Evolutionary conservation across 176 grass and related monocot species (phyloP), one percentile per base, ranked within the genome.

Genomic region (Phoenix roebelenii): DNA sequence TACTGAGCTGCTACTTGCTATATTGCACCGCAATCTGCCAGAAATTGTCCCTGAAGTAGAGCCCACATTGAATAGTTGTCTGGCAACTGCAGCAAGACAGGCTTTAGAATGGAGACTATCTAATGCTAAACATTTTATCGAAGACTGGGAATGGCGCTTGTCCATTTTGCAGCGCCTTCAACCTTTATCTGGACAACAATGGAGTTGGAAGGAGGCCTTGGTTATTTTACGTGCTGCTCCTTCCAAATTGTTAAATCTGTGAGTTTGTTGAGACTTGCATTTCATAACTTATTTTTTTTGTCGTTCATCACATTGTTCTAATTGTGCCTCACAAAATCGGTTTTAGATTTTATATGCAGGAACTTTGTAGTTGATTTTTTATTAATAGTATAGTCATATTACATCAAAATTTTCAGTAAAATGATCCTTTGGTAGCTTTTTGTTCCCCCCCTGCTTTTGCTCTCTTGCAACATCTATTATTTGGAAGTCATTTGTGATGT

Each of bases 201-300:
- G 86, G 91, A 81, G 75, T 83, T 97, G 87, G 92, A 91, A 90
- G 71, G 92, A 97, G 78, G 92, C 87, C 68, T 78, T 97, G 62
- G 92, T 88, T 77, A 77, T 90, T 81, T 85, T 90, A 61, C 80
- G 78, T 76, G 92, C 81, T 51, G 81, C 86, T 59, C 92, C 92
- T 69, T 84, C 92, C 15, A 96, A 96, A 79, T 90, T 96, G 61
- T 79, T 96, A 61, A 96, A 89, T 19, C 63, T 96, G 91, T 95
- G 74, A 86, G 86, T 89, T 76, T 66, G 61, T 29, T 71, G 23
- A 53, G 50, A 63, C 62, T 25, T 72, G 54, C 74, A 69, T 76
- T 57, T 44, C 35, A 44, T 44, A 44, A 44, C 9, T 3, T 0
- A 9, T 44, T 44, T 44, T 44, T 44, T 12, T 12, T 44, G 35